Base-by-base conservation (phyloP, 2,329 filamentous ascomycete genomes). In the Aschersonia sp. region DNA sequence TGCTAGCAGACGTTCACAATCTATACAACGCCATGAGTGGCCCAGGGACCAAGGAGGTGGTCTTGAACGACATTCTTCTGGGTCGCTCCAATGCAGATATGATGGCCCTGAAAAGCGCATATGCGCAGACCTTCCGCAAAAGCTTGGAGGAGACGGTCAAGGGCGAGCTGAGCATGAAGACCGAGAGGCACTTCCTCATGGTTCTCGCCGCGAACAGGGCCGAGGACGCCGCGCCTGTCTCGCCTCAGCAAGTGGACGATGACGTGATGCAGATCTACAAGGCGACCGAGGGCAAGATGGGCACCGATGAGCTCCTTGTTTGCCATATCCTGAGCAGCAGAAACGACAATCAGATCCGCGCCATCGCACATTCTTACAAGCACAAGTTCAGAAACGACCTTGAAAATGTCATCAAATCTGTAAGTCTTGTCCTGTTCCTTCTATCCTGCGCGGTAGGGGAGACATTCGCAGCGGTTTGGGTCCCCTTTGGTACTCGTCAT, bases 41-140 rank as follows among this genome's bases (percentile, higher is more conserved):
- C 0, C 61, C 79, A 1, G 92, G 92, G 6, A 97, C 90, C 1
- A 94, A 94, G 57, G 90, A 97, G 60, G 70, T 71, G 47, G 72
- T 92, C 1, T 72, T 98, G 45, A 92, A 95, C 61, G 90, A 97
- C 56, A 75, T 95, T 5, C 73, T 97, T 2, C 76, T 96, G 4
- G 75, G 81, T 7, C 78, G 90, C 37, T 85, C 81, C 37, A 97
- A 97, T 58, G 87, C 88, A 35, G 90, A 97, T 57, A 71, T 98
- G 40, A 75, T 78, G 47, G 87, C 86, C 40, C 96, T 98, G 71
- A 94, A 94, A 68, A 65, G 71, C 44, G 76, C 79, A 14, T 97
- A 94, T 62, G 74, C 81, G 43, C 74, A 75, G 12, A 78, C 75
- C 1, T 88, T 82, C 68, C 69, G 71, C 39, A 74, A 74, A 22